Evolutionary conservation across 495 filamentous ascomycete genomes (phyloP).

Genomic region (Xylaria telfairii): DNA sequence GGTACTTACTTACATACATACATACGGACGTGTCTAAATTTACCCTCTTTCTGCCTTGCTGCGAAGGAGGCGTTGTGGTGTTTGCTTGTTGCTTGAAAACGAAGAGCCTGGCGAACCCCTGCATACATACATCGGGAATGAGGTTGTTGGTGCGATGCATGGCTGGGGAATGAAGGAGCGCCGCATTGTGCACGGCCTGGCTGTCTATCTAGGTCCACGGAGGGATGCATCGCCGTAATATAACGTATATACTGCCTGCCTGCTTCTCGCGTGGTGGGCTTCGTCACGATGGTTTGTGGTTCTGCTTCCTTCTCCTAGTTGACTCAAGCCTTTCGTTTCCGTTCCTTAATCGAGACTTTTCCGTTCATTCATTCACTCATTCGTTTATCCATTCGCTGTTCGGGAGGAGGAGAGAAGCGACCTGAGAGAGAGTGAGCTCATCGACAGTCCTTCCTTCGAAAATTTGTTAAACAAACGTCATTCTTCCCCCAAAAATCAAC

Average conservation of each 20-base stretch:
- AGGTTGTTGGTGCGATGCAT: neutral
- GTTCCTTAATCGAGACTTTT: neutral
- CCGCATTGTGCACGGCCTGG: neutral
- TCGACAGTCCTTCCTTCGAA: neutral
- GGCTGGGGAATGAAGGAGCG: neutral
- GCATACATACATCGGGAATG: neutral
- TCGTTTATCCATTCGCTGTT: neutral
- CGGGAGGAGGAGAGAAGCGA: neutral
- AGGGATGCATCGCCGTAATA: neutral
- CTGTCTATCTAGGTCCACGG: neutral
- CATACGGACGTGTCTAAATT: neutral
- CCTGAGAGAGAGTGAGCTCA: neutral
- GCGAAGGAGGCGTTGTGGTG: neutral
- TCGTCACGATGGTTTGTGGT: neutral
- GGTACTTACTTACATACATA: neutral
- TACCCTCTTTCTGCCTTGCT: constrained; percentile 5
- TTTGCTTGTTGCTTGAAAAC: neutral
- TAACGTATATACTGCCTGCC: constrained; percentile 6
- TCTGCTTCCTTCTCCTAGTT: neutral
- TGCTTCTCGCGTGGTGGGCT: neutral
- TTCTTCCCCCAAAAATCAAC: neutral
- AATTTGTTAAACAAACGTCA: neutral
- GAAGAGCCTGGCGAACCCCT: neutral
- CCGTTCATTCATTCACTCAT: neutral
- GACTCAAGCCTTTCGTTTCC: neutral